phyloP scores from a whole-genome alignment of 202 grass and related monocot species.

The Digitaria exilis region DNA sequence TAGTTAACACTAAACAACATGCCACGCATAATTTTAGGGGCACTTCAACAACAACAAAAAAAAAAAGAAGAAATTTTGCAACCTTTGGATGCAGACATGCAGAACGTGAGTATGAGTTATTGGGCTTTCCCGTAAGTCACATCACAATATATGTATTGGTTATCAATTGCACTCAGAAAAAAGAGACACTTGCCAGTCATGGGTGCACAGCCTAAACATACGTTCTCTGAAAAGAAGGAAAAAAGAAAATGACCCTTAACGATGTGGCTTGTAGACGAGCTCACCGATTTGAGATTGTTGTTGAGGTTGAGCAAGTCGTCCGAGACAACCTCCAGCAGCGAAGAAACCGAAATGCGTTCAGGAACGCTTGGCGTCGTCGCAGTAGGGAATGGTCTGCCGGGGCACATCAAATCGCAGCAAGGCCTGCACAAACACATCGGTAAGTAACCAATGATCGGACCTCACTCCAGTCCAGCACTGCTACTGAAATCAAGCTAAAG shows the following conservation, averaged over 20 bases:
- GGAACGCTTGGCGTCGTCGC: conserved; percentile 29
- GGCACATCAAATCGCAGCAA: conserved; percentile 47
- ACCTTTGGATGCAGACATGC: neutral
- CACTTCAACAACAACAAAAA: neutral
- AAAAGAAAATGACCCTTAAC: neutral
- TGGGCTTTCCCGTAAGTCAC: neutral
- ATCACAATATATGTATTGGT: neutral
- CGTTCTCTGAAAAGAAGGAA: neutral
- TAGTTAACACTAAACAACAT: neutral
- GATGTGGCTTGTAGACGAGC: conserved; percentile 15
- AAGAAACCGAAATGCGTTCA: conserved; percentile 58
- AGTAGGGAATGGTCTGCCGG: conserved; percentile 1
- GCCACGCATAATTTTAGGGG: neutral
- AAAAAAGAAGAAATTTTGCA: neutral
- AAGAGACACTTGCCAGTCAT: neutral
- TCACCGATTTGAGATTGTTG: conserved; percentile 94
- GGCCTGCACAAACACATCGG: conserved; percentile 16
- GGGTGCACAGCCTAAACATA: neutral
- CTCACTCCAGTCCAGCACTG: neutral
- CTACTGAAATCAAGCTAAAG: neutral
- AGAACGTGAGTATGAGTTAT: neutral
- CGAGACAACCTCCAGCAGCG: conserved; percentile 72
- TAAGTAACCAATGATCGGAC: neutral
- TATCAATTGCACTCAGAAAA: neutral
- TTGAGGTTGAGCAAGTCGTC: conserved; percentile 78